These are phyloP conservation scores for Symbiodinium pilosum DNA, from an alignment of 73 alveolate genomes.

Conservation along the genomic window DNA sequence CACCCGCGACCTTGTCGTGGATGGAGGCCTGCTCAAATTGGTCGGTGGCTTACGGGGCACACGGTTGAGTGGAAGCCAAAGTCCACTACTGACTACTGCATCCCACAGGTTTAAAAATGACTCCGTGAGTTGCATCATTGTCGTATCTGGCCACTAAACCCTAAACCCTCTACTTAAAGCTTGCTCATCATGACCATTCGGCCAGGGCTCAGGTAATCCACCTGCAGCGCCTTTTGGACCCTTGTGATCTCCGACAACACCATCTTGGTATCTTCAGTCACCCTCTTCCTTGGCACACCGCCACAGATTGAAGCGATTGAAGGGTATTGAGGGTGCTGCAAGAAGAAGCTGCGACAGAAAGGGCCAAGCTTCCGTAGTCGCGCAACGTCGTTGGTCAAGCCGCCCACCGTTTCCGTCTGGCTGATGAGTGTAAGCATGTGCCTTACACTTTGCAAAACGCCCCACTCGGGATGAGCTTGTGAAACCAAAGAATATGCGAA, in stretches of 20 bases:
- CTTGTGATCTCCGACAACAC: constrained; percentile 60
- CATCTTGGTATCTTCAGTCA: constrained; percentile 53
- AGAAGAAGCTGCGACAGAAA: too few relatives aligned
- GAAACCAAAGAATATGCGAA: too few relatives aligned
- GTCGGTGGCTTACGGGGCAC: not conserved
- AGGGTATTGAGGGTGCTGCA: too few relatives aligned
- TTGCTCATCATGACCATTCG: not conserved
- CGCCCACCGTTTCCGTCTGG: not conserved
- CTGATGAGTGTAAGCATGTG: not conserved
- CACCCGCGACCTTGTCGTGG: not conserved
- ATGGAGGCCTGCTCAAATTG: not conserved
- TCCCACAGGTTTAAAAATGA: too few relatives aligned
- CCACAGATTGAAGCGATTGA: too few relatives aligned
- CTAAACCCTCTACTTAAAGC: not conserved
- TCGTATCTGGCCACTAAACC: too few relatives aligned
- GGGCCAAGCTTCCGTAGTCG: not conserved
- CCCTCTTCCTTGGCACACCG: not conserved
- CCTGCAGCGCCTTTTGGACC: constrained; percentile 71
- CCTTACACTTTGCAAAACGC: not conserved
- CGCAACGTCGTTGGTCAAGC: not conserved
- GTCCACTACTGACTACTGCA: not conserved
- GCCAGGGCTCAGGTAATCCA: not conserved
- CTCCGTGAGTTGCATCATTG: too few relatives aligned
- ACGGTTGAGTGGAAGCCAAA: not conserved
- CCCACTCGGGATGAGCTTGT: too few relatives aligned